Percentiles rank a stretch among this genome's conserved stretches.
These are phyloP conservation scores for Fusarium palustre DNA, from an alignment of 2,329 filamentous ascomycete genomes.

Conservation along the genomic window DNA sequence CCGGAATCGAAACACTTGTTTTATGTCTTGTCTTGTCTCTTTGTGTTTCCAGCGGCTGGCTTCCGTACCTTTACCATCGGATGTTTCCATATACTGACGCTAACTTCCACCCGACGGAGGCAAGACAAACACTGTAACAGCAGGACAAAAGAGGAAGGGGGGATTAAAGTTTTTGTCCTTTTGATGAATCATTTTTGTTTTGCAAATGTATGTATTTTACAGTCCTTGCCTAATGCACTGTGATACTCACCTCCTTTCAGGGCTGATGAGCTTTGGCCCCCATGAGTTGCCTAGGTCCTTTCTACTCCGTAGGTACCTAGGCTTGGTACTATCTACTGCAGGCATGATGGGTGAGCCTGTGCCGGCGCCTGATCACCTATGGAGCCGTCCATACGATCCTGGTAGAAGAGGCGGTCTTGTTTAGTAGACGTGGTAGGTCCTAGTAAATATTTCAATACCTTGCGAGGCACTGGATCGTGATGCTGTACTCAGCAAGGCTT, in stretches of 20 bases:
- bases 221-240: conserved; percentile 1
- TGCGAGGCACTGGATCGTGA: conserved; percentile 1
- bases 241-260: conserved; percentile 20
- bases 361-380: conserved; percentile 11
- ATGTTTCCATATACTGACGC: conserved; percentile 18
- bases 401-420: conserved; percentile 16
- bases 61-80: conserved; percentile 4
- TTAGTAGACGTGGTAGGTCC: not conserved
- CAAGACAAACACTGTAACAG: conserved; percentile 1
- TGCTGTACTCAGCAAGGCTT: conserved; percentile 16
- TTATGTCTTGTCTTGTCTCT: not conserved
- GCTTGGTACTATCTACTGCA: not conserved
- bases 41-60: conserved; percentile 16
- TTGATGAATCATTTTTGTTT: conserved; percentile 5
- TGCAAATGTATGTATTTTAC: not conserved
- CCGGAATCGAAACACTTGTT: conserved; percentile 20
- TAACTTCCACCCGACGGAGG: conserved; percentile 8
- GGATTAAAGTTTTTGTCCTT: conserved; percentile 13
- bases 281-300: conserved; percentile 19
- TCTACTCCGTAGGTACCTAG: not conserved
- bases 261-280: conserved; percentile 31
- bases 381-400: conserved; percentile 14
- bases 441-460: not conserved
- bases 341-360: conserved; percentile 1
- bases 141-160: not conserved